phyloP scores from a whole-genome alignment of 495 filamentous ascomycete species.

The Apiosordaria backusii region DNA sequence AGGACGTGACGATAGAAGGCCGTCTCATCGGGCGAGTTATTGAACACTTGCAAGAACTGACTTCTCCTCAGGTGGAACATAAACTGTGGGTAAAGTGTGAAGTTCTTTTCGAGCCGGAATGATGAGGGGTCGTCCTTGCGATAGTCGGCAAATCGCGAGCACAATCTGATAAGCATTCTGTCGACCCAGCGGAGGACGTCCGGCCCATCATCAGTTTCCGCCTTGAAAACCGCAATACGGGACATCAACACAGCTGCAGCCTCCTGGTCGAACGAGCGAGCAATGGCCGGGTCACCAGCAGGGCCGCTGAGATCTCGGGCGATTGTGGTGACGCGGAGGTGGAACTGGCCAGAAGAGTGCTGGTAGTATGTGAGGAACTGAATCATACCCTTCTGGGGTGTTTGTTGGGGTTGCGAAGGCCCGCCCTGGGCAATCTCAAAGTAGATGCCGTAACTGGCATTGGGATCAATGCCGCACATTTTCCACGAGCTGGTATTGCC shows the following conservation, averaged over 20 bases:
- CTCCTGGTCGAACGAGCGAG: slow-evolving; percentile 98
- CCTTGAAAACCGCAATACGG: slow-evolving; percentile 97
- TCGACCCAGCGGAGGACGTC: slow-evolving; percentile 99
- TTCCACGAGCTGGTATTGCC: slow-evolving; percentile 99
- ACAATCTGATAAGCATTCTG: slow-evolving; percentile 95
- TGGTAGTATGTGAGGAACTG: slow-evolving; percentile 99
- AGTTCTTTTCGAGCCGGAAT: slow-evolving; percentile 98
- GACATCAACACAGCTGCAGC: slow-evolving; percentile 98
- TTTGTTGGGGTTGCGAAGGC: slow-evolving; percentile 78
- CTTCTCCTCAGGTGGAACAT: slow-evolving; percentile 98
- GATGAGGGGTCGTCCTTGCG: slow-evolving; percentile 97
- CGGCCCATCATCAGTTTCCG: slow-evolving; percentile 97
- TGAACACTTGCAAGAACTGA: slow-evolving; percentile 99
- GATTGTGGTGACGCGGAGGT: slow-evolving; percentile 92
- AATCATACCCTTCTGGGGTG: slow-evolving; percentile 90
- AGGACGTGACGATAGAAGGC: slow-evolving; percentile 97
- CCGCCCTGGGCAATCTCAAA: slow-evolving; percentile 97
- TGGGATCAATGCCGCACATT: slow-evolving; percentile 97
- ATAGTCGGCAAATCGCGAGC: slow-evolving; percentile 96
- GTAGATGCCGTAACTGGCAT: slow-evolving; percentile 91
- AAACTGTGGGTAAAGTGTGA: slow-evolving; percentile 98
- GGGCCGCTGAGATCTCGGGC: slow-evolving; percentile 89
- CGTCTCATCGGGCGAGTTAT: slow-evolving; percentile 98
- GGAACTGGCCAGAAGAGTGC: slow-evolving; percentile 92
- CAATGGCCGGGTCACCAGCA: slow-evolving; percentile 93